Percentiles rank a stretch among this genome's conserved stretches.
Evolutionary conservation across 139 green algal species (phyloP).

Genomic region (Closterium sp.): DNA sequence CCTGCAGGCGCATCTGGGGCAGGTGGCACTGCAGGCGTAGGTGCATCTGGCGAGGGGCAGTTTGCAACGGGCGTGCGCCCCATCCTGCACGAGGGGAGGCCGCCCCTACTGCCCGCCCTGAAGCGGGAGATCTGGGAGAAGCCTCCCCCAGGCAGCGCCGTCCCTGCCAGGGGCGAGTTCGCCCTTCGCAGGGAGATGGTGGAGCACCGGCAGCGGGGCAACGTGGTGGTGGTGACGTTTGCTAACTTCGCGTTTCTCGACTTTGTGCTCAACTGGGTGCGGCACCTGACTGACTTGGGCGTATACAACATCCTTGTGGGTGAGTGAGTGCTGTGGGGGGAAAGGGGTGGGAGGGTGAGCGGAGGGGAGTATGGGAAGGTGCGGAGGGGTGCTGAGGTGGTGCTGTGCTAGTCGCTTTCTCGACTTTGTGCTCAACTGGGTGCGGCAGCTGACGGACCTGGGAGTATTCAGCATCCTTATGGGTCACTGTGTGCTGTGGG

Average conservation of each 20-base stretch:
- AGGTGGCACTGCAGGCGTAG: neutral
- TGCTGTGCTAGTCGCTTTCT: too few relatives aligned
- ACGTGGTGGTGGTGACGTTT: conserved; percentile 84
- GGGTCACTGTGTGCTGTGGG: too few relatives aligned
- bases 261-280: conserved; percentile 89
- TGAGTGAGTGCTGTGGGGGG: too few relatives aligned
- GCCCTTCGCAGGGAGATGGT: conserved; percentile 53
- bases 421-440: conserved; percentile 91
- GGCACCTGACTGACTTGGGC: conserved; percentile 63
- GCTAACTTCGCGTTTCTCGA: conserved; percentile 92
- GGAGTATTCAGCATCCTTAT: conserved; percentile 61
- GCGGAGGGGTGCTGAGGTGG: too few relatives aligned
- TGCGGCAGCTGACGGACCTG: conserved; percentile 66
- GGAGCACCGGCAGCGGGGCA: conserved; percentile 59
- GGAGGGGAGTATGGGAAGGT: too few relatives aligned
- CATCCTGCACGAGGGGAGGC: conserved; percentile 30
- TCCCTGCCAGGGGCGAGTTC: conserved; percentile 36
- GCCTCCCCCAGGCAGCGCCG: neutral
- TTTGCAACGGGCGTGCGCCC: conserved; percentile 25
- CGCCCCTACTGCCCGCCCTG: conserved; percentile 4
- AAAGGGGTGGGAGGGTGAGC: too few relatives aligned
- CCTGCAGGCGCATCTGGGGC: too few relatives aligned
- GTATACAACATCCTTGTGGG: conserved; percentile 61
- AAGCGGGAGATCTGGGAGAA: conserved; percentile 36
- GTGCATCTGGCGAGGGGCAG: neutral